These are phyloP conservation scores for Aegilops bicornis DNA, from an alignment of 176 grass and related monocot species.

Conservation along the genomic window DNA sequence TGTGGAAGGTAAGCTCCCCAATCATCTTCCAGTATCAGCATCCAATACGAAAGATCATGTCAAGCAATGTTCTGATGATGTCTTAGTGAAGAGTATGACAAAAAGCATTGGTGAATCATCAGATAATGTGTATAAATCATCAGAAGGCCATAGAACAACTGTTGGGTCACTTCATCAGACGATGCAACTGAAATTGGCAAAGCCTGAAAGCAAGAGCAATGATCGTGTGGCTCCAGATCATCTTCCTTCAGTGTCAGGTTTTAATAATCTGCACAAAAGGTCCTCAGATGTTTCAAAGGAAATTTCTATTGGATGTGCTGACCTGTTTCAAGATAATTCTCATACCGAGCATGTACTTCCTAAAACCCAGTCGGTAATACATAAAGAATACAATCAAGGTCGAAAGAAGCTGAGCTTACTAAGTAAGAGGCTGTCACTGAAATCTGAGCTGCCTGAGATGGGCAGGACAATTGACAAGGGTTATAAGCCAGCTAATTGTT, in stretches of 20 bases:
- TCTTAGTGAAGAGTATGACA: constrained; percentile 26
- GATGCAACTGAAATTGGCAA: constrained; percentile 29
- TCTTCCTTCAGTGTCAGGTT: constrained; percentile 10
- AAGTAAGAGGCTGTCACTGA: constrained; percentile 45
- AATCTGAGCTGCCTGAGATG: constrained; percentile 20
- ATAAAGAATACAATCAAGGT: constrained; percentile 35
- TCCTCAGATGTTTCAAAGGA: constrained; percentile 31
- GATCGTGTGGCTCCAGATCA: constrained; percentile 34
- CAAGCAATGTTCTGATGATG: constrained; percentile 30
- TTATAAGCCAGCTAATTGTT: background rate
- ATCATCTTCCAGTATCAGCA: constrained; percentile 27
- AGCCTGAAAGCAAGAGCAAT: constrained; percentile 32
- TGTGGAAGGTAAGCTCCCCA: constrained; percentile 9
- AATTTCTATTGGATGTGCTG: constrained; percentile 21
- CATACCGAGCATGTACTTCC: background rate
- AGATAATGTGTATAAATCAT: constrained; percentile 13
- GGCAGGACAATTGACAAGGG: constrained; percentile 6
- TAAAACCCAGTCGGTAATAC: constrained; percentile 23
- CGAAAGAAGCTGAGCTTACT: constrained; percentile 38
- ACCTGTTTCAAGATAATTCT: constrained; percentile 22
- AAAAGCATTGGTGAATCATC: constrained; percentile 10
- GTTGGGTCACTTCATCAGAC: constrained; percentile 36
- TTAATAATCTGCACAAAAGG: constrained; percentile 26
- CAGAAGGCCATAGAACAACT: constrained; percentile 40
- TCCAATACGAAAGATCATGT: background rate